A percentile compares a stretch with the other conserved stretches of the same genome.
Evolutionary conservation across 2,329 filamentous ascomycete genomes (phyloP).

Genomic region (Aspergillus japonicus): DNA sequence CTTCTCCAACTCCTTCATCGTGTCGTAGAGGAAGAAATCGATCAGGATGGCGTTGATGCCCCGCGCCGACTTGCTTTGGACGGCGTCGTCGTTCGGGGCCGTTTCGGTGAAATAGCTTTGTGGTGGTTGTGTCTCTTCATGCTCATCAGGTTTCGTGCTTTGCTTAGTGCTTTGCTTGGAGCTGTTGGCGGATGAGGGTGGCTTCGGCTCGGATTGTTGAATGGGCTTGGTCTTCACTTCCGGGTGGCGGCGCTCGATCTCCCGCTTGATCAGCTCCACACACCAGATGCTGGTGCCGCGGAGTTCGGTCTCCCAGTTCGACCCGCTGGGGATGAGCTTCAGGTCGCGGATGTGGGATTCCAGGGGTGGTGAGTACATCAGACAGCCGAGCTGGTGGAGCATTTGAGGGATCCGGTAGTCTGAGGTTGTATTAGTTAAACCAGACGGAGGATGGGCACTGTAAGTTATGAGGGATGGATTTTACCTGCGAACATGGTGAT

Average conservation of each 20-base stretch:
- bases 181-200: slow-evolving; percentile 1
- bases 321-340: slow-evolving; percentile 67
- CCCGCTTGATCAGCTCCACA: slow-evolving; percentile 79
- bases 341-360: slow-evolving; percentile 66
- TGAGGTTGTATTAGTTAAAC: slow-evolving; percentile 22
- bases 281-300: slow-evolving; percentile 95
- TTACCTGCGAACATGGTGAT: slow-evolving; percentile 91
- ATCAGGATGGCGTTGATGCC: slow-evolving; percentile 84
- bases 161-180: slow-evolving; percentile 11
- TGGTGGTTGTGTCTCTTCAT: not conserved
- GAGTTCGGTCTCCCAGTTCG: slow-evolving; percentile 80
- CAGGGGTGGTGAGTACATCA: slow-evolving; percentile 80
- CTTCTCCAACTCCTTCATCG: slow-evolving; percentile 80
- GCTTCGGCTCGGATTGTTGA: not conserved
- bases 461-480: not conserved
- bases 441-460: not conserved
- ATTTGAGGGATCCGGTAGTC: slow-evolving; percentile 97
- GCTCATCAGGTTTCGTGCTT: slow-evolving; percentile 11
- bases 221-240: slow-evolving; percentile 40
- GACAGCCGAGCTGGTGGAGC: slow-evolving; percentile 74
- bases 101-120: slow-evolving; percentile 19
- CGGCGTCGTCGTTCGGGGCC: slow-evolving; percentile 19
- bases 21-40: slow-evolving; percentile 96
- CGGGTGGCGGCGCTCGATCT: slow-evolving; percentile 73
- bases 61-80: slow-evolving; percentile 13